phyloP scores from a whole-genome alignment of 2,329 filamentous ascomycete genomes.

The Cordyceps pruinosa region DNA sequence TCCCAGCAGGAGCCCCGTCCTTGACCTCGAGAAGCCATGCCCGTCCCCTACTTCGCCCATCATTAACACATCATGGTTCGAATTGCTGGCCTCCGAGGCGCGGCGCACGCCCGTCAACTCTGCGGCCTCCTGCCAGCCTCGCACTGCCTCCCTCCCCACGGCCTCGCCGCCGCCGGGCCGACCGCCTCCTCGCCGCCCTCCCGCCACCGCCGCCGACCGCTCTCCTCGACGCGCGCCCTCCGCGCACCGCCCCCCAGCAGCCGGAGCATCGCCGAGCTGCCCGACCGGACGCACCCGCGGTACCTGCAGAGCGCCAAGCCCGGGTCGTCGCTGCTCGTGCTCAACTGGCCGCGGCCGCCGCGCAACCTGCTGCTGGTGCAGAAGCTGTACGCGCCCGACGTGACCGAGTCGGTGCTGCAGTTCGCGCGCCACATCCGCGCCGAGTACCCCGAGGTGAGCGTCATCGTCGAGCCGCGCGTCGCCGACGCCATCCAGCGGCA shows the following conservation, averaged over 20 bases:
- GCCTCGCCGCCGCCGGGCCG: background rate
- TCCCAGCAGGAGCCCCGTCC: background rate
- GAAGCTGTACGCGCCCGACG: conserved; percentile 49
- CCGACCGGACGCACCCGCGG: conserved; percentile 27
- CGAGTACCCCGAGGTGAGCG: conserved; percentile 72
- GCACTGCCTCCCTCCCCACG: background rate
- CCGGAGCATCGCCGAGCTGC: conserved; percentile 27
- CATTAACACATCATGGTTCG: conserved; percentile 3
- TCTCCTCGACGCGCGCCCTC: background rate
- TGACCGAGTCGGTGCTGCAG: conserved; percentile 44
- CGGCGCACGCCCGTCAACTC: background rate
- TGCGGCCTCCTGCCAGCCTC: background rate
- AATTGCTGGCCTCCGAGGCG: background rate
- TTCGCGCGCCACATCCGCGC: conserved; percentile 66
- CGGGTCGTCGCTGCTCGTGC: conserved; percentile 46
- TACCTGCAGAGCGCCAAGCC: conserved; percentile 36
- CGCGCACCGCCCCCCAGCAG: conserved; percentile 15
- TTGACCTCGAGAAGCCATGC: background rate
- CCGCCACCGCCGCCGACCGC: background rate
- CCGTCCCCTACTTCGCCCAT: too few relatives aligned
- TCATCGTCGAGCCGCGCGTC: conserved; percentile 75
- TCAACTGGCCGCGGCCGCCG: conserved; percentile 48
- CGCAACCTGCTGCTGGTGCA: conserved; percentile 52
- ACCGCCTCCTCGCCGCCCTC: background rate
- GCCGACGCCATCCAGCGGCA: conserved; percentile 63